phyloP scores from a whole-genome alignment of 2,329 filamentous ascomycete species.

The Thielaviopsis punctulata region DNA sequence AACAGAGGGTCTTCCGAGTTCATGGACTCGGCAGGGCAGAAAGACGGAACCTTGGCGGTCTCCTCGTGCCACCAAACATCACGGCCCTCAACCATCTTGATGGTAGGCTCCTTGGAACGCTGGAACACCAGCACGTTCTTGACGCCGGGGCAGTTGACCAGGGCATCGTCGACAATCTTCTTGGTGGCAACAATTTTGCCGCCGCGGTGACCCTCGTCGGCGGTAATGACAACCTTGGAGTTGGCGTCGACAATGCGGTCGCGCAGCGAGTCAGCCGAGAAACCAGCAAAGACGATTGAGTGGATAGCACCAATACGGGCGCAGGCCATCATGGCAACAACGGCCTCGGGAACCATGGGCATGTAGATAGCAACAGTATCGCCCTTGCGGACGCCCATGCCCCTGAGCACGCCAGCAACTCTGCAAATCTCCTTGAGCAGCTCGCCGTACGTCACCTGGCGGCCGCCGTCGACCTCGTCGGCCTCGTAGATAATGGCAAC shows the following conservation, averaged over 20 bases:
- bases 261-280: slow-evolving; percentile 87
- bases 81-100: slow-evolving; percentile 76
- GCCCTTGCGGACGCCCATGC: slow-evolving; percentile 92
- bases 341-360: slow-evolving; percentile 94
- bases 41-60: slow-evolving; percentile 87
- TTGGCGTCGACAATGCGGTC: slow-evolving; percentile 86
- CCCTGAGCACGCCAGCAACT: slow-evolving; percentile 73
- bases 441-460: slow-evolving; percentile 82
- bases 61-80: slow-evolving; percentile 99
- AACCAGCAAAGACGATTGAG: slow-evolving; percentile 94
- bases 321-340: slow-evolving; percentile 83
- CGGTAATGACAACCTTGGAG: slow-evolving; percentile 88
- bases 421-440: slow-evolving; percentile 81
- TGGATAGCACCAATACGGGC: slow-evolving; percentile 86
- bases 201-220: slow-evolving; percentile 93
- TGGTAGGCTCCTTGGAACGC: slow-evolving; percentile 73
- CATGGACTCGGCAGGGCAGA: slow-evolving; percentile 77
- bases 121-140: slow-evolving; percentile 79
- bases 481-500: slow-evolving; percentile 98
- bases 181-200: slow-evolving; percentile 96
- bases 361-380: slow-evolving; percentile 95
- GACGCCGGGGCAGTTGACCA: slow-evolving; percentile 89
- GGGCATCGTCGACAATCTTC: slow-evolving; percentile 95
- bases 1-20: slow-evolving; percentile 92
- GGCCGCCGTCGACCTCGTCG: slow-evolving; percentile 74